Evolutionary conservation across 2,329 filamentous ascomycete species (phyloP).

Genomic region (Fragosphaeria purpurea): DNA sequence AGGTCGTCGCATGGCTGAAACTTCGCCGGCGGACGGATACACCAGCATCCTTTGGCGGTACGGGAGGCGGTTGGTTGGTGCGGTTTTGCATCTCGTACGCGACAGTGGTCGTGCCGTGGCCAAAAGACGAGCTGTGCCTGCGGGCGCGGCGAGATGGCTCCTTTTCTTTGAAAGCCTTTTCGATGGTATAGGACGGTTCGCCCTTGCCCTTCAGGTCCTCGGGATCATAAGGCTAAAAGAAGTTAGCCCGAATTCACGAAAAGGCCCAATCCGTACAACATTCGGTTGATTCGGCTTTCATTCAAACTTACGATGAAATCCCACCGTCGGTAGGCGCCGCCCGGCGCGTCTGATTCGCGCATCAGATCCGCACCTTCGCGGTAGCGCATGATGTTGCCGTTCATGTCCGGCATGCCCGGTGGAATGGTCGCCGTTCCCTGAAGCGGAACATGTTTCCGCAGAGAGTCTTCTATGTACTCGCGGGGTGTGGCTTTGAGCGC

Average conservation of each 20-base stretch:
- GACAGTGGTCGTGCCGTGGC: conserved; percentile 13
- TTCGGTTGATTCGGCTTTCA: conserved; percentile 26
- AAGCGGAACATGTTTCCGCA: conserved; percentile 65
- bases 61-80: conserved; percentile 11
- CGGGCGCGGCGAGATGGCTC: conserved; percentile 24
- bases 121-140: conserved; percentile 17
- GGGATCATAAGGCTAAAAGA: conserved; percentile 52
- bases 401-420: conserved; percentile 56
- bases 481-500: conserved; percentile 70
- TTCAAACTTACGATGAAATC: conserved; percentile 52
- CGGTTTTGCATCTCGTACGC: conserved; percentile 39
- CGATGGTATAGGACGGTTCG: conserved; percentile 63
- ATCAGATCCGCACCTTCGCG: conserved; percentile 81
- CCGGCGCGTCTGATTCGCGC: conserved; percentile 56
- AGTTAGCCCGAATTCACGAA: conserved; percentile 41
- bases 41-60: conserved; percentile 14
- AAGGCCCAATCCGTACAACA: conserved; percentile 15
- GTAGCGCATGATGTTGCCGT: conserved; percentile 65
- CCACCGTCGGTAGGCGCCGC: conserved; percentile 71
- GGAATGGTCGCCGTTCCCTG: conserved; percentile 73
- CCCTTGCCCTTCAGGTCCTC: conserved; percentile 77
- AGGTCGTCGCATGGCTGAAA: conserved; percentile 27
- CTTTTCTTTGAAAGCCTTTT: conserved; percentile 55
- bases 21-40: conserved; percentile 32
- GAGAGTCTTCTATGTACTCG: conserved; percentile 66